Base-by-base conservation (phyloP, 805 yeast genomes). In the Candida incommunis region DNA sequence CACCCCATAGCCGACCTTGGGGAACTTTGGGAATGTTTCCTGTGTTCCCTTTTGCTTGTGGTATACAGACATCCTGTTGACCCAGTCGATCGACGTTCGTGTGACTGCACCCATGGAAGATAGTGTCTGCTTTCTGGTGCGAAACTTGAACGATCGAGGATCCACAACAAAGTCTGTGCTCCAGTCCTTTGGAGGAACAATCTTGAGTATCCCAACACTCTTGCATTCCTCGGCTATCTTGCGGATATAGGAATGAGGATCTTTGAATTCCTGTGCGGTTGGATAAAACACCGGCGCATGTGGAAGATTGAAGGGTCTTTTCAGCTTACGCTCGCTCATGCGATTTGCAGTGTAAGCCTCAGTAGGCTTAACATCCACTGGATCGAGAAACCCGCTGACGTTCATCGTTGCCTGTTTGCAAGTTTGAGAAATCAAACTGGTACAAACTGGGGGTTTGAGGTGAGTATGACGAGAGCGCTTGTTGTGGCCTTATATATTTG, bases 201-300 rank as follows among this genome's bases (percentile, higher is more conserved):
- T 58, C 55, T 87, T 88, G 40, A 86, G 62, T 54, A 92, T 87
- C 0, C 96, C 96, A 58, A 70, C 76, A 23, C 63, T 58, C 25
- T 58, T 61, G 2, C 92, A 95, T 7, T 69, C 53, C 0, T 69
- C 66, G 11, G 63, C 59, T 1, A 76, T 60, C 13, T 73, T 66
- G 21, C 82, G 80, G 16, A 84, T 64, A 51, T 78, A 81, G n/a
- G 59, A 60, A 20, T 80, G 72, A 1, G 95, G 94, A 57, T 81
- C 79, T 9, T 60, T 55, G 48, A 78, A 74, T 52, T 82, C 79
- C 22, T 67, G 68, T 18, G 62, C 63, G 1, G 78, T 63, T 1
- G 88, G 82, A 41, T 62, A 60, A 13, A 78, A 63, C 0, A 74
- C 67, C 2, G 95, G 95, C n/a, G 64, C 69, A 29, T 58, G 67